Base-by-base conservation (phyloP, 73 alveolate species). In the Uronychia binucleata region DNA sequence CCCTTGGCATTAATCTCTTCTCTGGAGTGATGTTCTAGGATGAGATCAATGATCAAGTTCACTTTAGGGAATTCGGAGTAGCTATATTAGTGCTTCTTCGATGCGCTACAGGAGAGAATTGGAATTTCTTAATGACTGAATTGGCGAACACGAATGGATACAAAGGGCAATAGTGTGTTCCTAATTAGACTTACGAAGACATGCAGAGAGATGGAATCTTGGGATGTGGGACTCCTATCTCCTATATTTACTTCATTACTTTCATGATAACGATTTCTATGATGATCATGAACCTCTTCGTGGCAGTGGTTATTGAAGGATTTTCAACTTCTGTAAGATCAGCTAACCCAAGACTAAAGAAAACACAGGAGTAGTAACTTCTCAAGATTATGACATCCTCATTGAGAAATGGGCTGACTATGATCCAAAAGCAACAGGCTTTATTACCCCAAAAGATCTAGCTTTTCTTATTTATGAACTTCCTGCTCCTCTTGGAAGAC, bases 71-170 rank as follows among this genome's bases (percentile, higher is more conserved):
- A 77, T 96, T 97, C 84, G 90, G 92, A 30, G 76, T 77, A 59
- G 94, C 99, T 0, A 84, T 96, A 75, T 35, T 97, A 0, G 58
- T 90, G 33, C 94, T 97, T 13, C 87, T 96, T 57, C 77, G 99
- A 57, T 78, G 93, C 27, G 95, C 99, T 0, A 96, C 99, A 28
- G 99, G 99, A 46, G 99, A 95, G 84, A 88, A 94, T 80, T 97
- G 98, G 99, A 77, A 84, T 75, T 34, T 79, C 60, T 81, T 96
- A 0, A 95, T 97, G 99, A 77, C 60, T 26, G 95, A 81, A 58
- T 33, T 81, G 25, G 75, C 80, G 59, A 74, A 33, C 35, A 31
- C 57, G 8, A 81, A 58, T n/a, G 77, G 67, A 26, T 80, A 86
- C 58, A 28, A 78, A 26, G 92, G 92, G 0, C 27, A 26, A n/a